phyloP scores from a whole-genome alignment of 352 stramenopile species.

The Phytophthora nicotianae region DNA sequence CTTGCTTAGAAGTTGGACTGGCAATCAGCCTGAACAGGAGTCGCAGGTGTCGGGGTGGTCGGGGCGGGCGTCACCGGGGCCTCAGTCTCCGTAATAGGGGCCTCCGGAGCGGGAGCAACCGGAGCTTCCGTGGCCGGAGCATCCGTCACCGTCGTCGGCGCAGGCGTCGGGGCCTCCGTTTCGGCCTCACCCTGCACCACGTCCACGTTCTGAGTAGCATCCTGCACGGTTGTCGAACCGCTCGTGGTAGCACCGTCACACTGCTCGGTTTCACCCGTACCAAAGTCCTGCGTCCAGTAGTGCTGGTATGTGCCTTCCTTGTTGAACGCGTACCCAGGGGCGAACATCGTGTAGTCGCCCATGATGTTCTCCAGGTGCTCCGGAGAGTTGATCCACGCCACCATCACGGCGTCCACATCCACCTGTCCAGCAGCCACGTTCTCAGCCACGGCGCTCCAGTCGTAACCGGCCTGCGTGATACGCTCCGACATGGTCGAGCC shows the following conservation, averaged over 20 bases:
- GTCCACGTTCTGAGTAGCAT: constrained; percentile 25
- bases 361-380: constrained; percentile 44
- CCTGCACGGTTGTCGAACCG: constrained; percentile 16
- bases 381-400: constrained; percentile 45
- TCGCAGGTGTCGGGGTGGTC: not conserved
- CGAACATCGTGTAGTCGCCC: constrained; percentile 47
- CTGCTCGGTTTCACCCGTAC: constrained; percentile 30
- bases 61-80: constrained; percentile 6
- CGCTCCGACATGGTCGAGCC: constrained; percentile 44
- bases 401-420: constrained; percentile 41
- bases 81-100: constrained; percentile 5
- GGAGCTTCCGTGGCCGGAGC: not conserved
- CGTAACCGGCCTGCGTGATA: constrained; percentile 46
- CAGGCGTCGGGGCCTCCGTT: constrained; percentile 5
- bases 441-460: constrained; percentile 42
- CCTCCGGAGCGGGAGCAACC: not conserved
- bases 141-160: constrained; percentile 15
- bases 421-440: constrained; percentile 44
- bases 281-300: constrained; percentile 76
- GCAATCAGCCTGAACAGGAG: constrained; percentile 1
- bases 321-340: constrained; percentile 26
- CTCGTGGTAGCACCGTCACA: constrained; percentile 21
- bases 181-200: constrained; percentile 19
- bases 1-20: constrained; percentile 4
- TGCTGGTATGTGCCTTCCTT: constrained; percentile 34